Base-by-base conservation (phyloP, 164 flowering plant species). In the Tetracentron sinense region DNA sequence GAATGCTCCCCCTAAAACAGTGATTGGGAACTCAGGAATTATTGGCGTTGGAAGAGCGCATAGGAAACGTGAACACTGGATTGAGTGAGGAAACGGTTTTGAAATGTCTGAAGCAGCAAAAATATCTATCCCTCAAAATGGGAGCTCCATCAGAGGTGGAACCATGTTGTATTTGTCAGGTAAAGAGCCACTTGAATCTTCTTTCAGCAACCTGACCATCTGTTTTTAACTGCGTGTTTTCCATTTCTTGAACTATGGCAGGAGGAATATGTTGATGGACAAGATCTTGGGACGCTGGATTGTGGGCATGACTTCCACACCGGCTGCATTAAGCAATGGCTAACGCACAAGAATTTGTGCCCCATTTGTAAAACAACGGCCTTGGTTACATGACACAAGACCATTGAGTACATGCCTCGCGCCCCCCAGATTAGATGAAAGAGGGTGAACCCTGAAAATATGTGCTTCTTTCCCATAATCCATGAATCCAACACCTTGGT, bases 121-220 rank as follows among this genome's bases (percentile, higher is more conserved):
- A 73, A 54, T 71, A 79, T 64, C 0, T 30, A 3, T 56, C 63
- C 15, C 27, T 64, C n/a, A 22, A 54, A 28, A 14, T 54, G 23
- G 75, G 60, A 60, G 48, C 72, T 28, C 19, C 72, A 12, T 30
- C 64, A 23, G 83, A 85, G 26, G n/a, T 66, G 48, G 97, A 88
- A 72, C 92, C 93, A 15, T 91, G 97, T 71, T 87, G 93, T 65
- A 69, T 91, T 58, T 91, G 97, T 72, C 91, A 82, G 87, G 97
- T 87, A 55, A 63, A 8, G 67, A 2, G 4, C 6, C 6, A 23
- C 51, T 19, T 22, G 25, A 1, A 20, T 25, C 22, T 25, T 47
- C 33, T 35, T 23, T 15, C 0, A 44, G 8, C 2, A 48, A n/a
- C n/a, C 48, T 6, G 11, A 31, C 23, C 30, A 23, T 44, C 33